Base-by-base conservation (phyloP, 345 rosid species). In the Bretschneidera sinensis region DNA sequence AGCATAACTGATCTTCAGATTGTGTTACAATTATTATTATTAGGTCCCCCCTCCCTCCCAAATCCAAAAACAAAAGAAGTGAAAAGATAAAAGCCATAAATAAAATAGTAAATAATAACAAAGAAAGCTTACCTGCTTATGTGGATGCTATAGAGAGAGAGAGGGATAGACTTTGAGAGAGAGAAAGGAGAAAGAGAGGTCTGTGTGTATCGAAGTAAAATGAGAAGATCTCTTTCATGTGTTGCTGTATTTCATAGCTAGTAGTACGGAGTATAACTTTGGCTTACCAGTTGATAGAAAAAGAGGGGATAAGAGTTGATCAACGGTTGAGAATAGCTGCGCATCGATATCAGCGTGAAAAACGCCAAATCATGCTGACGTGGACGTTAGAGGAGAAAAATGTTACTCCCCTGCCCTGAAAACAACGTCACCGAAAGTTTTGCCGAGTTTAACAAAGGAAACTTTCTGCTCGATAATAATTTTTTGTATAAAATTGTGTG, bases 301-400 rank as follows among this genome's bases (percentile, higher is more conserved):
- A 0, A 28, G 11, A 20, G 13, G 51, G 43, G 75, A 64, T 72
- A 64, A 66, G 60, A 59, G 55, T 4, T 43, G 55, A 69, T 70
- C 52, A 49, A 73, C 64, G 83, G 78, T 47, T 48, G 55, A 69
- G 58, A 57, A 51, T 63, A 50, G 14, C 9, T 21, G 21, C 79
- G 79, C 68, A 23, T 56, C 20, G 63, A 17, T 65, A 18, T 61
- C 58, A 52, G 59, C 68, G 68, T 22, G n/a, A 33, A 52, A 57
- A 66, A 65, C 63, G 52, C 75, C 68, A 76, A 73, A 62, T 54
- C 51, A 6, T 15, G 34, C 11, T 57, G 76, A 77, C 74, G 67
- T 64, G 79, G 82, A 65, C 51, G 1, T 23, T 8, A 13, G 45
- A 39, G 6, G 45, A 39, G 16, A 31, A 4, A 31, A 31, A n/a